phyloP scores from a whole-genome alignment of 352 stramenopile genomes.

The Plasmopara halstedii region DNA sequence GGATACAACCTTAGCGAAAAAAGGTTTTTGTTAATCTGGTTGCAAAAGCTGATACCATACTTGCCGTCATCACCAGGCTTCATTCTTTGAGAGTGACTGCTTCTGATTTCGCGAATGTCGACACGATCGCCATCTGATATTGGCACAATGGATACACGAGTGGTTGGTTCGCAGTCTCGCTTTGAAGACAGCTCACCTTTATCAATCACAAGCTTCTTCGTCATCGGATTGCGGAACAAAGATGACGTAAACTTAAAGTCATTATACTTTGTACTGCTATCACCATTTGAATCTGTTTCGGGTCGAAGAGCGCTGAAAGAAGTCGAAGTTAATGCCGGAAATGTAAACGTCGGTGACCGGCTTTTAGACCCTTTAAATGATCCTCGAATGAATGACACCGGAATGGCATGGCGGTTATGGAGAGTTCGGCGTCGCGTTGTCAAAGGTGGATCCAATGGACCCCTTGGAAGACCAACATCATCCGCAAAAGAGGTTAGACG shows the following conservation, averaged over 20 bases:
- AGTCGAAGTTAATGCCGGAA: slow-evolving; percentile 11
- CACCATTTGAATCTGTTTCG: slow-evolving; percentile 10
- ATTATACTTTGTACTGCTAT: slow-evolving; percentile 26
- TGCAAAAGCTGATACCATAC: slow-evolving; percentile 53
- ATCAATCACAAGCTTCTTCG: slow-evolving; percentile 57
- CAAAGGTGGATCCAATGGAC: slow-evolving; percentile 44
- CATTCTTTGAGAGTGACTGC: slow-evolving; percentile 21
- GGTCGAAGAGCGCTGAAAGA: slow-evolving; percentile 13
- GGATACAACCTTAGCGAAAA: slow-evolving; percentile 52
- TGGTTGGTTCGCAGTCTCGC: slow-evolving; percentile 8
- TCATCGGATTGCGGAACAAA: slow-evolving; percentile 42
- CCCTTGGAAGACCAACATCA: slow-evolving; percentile 62
- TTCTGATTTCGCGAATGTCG: slow-evolving; percentile 21
- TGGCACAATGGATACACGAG: slow-evolving; percentile 51
- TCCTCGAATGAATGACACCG: slow-evolving; percentile 65
- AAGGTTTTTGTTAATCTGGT: slow-evolving; percentile 57
- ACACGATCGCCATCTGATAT: slow-evolving; percentile 38
- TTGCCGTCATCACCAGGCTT: slow-evolving; percentile 48
- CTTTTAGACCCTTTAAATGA: slow-evolving; percentile 71
- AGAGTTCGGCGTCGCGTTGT: slow-evolving; percentile 50
- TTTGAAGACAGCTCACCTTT: slow-evolving; percentile 28
- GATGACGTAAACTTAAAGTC: slow-evolving; percentile 64
- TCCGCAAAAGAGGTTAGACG: slow-evolving; percentile 52
- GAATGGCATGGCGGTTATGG: slow-evolving; percentile 42
- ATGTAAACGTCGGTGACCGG: slow-evolving; percentile 47